phyloP scores from a whole-genome alignment of 2,329 filamentous ascomycete species.

The Akanthomyces muscarius region DNA sequence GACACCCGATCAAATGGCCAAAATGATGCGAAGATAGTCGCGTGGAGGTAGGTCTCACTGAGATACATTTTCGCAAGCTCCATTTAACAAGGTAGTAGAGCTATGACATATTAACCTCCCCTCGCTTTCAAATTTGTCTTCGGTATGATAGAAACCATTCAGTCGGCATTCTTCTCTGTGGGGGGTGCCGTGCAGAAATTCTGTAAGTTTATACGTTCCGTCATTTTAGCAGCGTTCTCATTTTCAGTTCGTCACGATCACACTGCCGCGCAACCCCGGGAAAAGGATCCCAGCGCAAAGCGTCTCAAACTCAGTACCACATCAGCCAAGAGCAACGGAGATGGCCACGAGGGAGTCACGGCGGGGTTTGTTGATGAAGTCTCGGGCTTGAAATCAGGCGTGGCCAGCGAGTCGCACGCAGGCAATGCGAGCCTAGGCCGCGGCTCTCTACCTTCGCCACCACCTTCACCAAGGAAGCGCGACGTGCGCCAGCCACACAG shows the following conservation, averaged over 20 bases:
- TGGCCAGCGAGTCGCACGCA: not conserved
- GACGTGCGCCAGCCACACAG: not conserved
- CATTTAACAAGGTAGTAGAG: not conserved
- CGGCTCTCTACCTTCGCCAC: not conserved
- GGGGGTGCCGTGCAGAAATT: slow-evolving; percentile 8
- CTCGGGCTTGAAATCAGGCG: not conserved
- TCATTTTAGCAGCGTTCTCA: not conserved
- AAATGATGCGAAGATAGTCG: not conserved
- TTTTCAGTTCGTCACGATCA: slow-evolving; percentile 10
- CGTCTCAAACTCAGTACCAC: slow-evolving; percentile 9
- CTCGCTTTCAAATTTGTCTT: not conserved
- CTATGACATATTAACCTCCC: not conserved
- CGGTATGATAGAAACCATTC: slow-evolving; percentile 13
- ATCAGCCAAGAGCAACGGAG: not conserved
- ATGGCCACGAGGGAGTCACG: not conserved
- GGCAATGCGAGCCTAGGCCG: not conserved
- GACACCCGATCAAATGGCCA: not conserved
- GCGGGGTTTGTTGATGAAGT: not conserved
- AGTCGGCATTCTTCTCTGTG: slow-evolving; percentile 7
- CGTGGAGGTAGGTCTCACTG: not conserved
- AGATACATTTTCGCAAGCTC: not conserved
- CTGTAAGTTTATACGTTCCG: not conserved
- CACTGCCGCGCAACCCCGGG: not conserved
- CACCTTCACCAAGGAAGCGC: slow-evolving; percentile 2
- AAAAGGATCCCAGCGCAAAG: not conserved